phyloP scores from a whole-genome alignment of 2,329 filamentous ascomycete genomes.

The Escovopsis sp. region DNA sequence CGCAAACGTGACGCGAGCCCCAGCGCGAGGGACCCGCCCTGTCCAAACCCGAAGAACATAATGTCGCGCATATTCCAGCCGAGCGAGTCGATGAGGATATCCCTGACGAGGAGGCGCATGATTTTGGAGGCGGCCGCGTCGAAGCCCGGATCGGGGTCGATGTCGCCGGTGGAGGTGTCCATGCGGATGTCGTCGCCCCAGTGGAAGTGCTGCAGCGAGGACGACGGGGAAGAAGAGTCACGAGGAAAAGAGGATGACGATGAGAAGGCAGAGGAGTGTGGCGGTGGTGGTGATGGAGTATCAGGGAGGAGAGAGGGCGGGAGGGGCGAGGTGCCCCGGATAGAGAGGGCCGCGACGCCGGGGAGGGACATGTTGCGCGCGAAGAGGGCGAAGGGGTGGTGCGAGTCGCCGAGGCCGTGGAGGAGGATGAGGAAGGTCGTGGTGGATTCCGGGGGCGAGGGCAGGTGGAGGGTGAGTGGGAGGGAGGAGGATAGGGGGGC shows the following conservation, averaged over 20 bases:
- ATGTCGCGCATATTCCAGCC: constrained; percentile 46
- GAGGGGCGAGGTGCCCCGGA: constrained; percentile 55
- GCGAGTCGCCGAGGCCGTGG: constrained; percentile 70
- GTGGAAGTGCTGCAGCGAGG: constrained; percentile 30
- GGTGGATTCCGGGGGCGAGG: constrained; percentile 41
- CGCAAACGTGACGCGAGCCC: constrained; percentile 34
- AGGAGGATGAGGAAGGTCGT: constrained; percentile 68
- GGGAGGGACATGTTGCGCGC: constrained; percentile 56
- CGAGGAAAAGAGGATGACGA: too few species aligned
- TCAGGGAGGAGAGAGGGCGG: constrained; percentile 44
- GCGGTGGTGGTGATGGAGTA: too few species aligned
- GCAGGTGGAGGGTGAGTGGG: constrained; percentile 31
- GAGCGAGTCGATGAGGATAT: constrained; percentile 35
- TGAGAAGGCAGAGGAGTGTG: too few species aligned
- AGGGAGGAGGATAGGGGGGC: constrained; percentile 24
- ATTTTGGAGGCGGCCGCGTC: constrained; percentile 30
- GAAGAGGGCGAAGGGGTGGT: constrained; percentile 52
- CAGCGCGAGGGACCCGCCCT: constrained; percentile 49
- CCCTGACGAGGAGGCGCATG: constrained; percentile 33
- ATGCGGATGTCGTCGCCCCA: constrained; percentile 54
- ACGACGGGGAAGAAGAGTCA: too few species aligned
- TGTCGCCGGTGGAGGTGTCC: constrained; percentile 30
- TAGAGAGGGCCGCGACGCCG: constrained; percentile 58
- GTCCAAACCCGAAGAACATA: constrained; percentile 50
- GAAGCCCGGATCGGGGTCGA: constrained; percentile 50